Base-by-base conservation (phyloP, 139 green algal genomes). In the Closterium sp. region DNA sequence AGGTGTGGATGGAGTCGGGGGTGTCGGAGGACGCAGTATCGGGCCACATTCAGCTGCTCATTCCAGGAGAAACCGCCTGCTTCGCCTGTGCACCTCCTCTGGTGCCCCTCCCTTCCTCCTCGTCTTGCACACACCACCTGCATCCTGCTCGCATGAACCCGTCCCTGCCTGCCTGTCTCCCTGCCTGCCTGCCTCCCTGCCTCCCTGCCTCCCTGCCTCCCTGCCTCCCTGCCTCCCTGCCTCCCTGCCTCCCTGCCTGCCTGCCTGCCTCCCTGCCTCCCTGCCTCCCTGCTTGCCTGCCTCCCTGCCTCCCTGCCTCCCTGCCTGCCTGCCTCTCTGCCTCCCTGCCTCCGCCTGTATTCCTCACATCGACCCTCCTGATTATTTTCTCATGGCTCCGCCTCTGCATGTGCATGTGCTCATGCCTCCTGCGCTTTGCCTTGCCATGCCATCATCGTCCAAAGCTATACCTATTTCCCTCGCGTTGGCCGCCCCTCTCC, bases 21-120 rank as follows among this genome's bases (percentile, higher is more conserved):
- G 98, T 99, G 84, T 98, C 96, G 31, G 98, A 99, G 92, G 98
- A 99, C 88, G 98, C 98, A 0, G 97, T 99, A 31, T 96, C 95
- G 0, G 98, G 98, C 9, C 97, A 99, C 96, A 98, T 99, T n/a
- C 90, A 95, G 86, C 88, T 97, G 33, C 30, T 97, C 32, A 87
- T 96, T 0, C 96, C 97, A 0, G 97, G 97, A 1, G 86, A 96
- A 34, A 97, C 95, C 1, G 97, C 97, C 0, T 98, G 97, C 95
- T 98, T 97, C 93, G 96, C 96, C 36, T 99, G 97, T 91, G 97
- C 97, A 85, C 97, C 97, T 5, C 97, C 97, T 9, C 96, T 99
- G 55, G 97, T 92, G 32, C 19, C 84, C 84, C 76, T 32, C 76
- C 64, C 86, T 66, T n/a, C 86, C 19, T 89, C 16, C 86, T 7